Percentiles rank a stretch among this genome's conserved stretches.
Conservation (phyloP, 2,329 filamentous ascomycete species). For the Ramularia endophylla region DNA sequence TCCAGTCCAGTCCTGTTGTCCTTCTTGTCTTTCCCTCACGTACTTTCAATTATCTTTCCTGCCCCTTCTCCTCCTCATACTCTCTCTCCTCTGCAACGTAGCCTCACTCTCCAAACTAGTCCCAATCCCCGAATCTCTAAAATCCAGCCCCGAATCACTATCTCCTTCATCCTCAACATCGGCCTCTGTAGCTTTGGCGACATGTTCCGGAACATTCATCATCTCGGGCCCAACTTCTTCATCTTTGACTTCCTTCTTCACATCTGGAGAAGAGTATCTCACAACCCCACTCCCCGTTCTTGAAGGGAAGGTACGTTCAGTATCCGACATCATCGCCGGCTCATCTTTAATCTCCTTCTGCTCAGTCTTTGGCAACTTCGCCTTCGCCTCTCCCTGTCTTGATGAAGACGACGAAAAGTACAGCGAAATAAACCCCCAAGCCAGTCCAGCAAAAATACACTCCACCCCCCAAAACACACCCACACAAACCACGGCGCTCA, state of each 20-base stretch:
- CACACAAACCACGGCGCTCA: constrained; percentile 64
- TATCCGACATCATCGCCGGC: constrained; percentile 37
- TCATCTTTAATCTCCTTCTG: constrained; percentile 22
- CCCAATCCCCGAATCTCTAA: constrained; percentile 44
- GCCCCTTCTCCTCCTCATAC: constrained; percentile 16
- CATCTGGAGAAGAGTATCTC: no score
- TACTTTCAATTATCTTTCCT: no score
- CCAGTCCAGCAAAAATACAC: constrained; percentile 58
- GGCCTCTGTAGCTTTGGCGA: constrained; percentile 23
- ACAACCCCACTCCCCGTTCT: constrained; percentile 2
- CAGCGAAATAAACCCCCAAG: constrained; percentile 55
- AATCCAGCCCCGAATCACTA: constrained; percentile 31
- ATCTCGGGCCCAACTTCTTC: constrained; percentile 26
- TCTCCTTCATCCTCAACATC: constrained; percentile 43
- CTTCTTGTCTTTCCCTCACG: background rate
- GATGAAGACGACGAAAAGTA: constrained; percentile 27
- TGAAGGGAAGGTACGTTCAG: constrained; percentile 44
- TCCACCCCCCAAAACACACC: constrained; percentile 71
- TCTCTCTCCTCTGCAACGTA: constrained; percentile 23
- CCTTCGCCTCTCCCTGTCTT: constrained; percentile 8
- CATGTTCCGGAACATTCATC: constrained; percentile 12
- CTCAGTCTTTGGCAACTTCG: constrained; percentile 7
- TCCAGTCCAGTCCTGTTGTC: no score
- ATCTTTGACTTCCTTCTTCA: constrained; percentile 21
- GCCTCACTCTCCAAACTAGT: constrained; percentile 42